These are phyloP conservation scores for Penicillium aurantiogriseum DNA, from an alignment of 2,329 filamentous ascomycete species.

Conservation along the genomic window DNA sequence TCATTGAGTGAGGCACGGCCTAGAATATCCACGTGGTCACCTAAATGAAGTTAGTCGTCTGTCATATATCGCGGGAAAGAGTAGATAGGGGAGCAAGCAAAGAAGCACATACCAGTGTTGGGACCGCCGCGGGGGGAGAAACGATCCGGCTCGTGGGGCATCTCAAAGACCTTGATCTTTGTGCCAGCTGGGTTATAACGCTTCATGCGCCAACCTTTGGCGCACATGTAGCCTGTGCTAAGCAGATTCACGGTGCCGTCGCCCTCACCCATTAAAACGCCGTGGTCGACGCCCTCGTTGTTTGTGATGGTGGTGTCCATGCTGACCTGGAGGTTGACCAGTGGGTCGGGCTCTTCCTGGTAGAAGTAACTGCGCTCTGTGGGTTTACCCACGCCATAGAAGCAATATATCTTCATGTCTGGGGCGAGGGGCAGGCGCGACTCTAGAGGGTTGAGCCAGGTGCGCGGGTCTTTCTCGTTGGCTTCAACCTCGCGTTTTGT, in stretches of 20 bases:
- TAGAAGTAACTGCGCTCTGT: constrained; percentile 95
- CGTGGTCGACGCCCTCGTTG: constrained; percentile 64
- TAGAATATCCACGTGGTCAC: constrained; percentile 95
- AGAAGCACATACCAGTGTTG: constrained; percentile 55
- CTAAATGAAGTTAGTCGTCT: constrained; percentile 34
- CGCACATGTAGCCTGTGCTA: constrained; percentile 94
- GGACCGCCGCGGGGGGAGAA: constrained; percentile 77
- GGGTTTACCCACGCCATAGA: constrained; percentile 90
- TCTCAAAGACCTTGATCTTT: constrained; percentile 83
- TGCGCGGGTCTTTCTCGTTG: constrained; percentile 72
- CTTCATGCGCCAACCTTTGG: constrained; percentile 88
- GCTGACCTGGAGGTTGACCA: constrained; percentile 56
- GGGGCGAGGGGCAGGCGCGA: constrained; percentile 82
- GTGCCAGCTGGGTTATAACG: constrained; percentile 86
- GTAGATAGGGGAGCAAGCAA: constrained; percentile 33
- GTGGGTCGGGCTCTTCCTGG: constrained; percentile 63
- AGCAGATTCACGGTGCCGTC: constrained; percentile 95
- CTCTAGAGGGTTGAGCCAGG: constrained; percentile 97
- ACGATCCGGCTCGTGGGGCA: constrained; percentile 91
- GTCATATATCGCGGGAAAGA: neutral
- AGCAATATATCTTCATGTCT: constrained; percentile 91
- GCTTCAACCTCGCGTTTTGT: constrained; percentile 75
- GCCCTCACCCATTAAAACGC: constrained; percentile 92
- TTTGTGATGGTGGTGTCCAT: constrained; percentile 53
- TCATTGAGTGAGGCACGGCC: constrained; percentile 88